phyloP scores from a whole-genome alignment of 768 basidiomycete genomes.

The Hortiboletus flavorubellus region DNA sequence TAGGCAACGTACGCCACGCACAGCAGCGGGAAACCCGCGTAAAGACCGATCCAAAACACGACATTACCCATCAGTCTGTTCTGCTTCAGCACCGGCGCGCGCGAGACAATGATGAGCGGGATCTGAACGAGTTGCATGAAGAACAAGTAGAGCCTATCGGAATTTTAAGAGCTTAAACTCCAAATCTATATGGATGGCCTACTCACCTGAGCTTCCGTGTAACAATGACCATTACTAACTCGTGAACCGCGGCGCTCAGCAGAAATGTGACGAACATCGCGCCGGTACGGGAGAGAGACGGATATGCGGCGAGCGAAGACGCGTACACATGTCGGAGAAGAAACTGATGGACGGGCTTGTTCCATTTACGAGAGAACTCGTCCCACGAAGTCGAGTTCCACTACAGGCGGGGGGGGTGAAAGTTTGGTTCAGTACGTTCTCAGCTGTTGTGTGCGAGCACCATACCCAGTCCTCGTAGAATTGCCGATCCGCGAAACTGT shows the following conservation, averaged over 20 bases:
- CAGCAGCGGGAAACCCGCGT: slow-evolving; percentile 88
- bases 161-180: neutral
- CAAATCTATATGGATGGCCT: neutral
- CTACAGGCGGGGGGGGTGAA: slow-evolving; percentile 30
- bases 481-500: slow-evolving; percentile 91
- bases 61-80: slow-evolving; percentile 82
- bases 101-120: slow-evolving; percentile 81
- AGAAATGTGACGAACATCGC: slow-evolving; percentile 95
- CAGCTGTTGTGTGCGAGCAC: neutral
- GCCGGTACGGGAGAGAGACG: slow-evolving; percentile 62
- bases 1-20: slow-evolving; percentile 73
- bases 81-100: slow-evolving; percentile 70
- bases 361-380: slow-evolving; percentile 98
- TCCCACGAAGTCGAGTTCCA: slow-evolving; percentile 99
- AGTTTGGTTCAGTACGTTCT: neutral
- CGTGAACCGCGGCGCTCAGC: slow-evolving; percentile 85
- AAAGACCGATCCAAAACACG: slow-evolving; percentile 93
- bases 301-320: slow-evolving; percentile 73
- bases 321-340: slow-evolving; percentile 95
- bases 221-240: slow-evolving; percentile 95
- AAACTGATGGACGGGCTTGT: slow-evolving; percentile 93
- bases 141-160: slow-evolving; percentile 78
- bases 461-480: slow-evolving; percentile 96
- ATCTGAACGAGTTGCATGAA: slow-evolving; percentile 83
- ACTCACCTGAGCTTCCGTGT: slow-evolving; percentile 84